Conservation (phyloP, 148 eudicot species). For the Amaranthus palmeri region DNA sequence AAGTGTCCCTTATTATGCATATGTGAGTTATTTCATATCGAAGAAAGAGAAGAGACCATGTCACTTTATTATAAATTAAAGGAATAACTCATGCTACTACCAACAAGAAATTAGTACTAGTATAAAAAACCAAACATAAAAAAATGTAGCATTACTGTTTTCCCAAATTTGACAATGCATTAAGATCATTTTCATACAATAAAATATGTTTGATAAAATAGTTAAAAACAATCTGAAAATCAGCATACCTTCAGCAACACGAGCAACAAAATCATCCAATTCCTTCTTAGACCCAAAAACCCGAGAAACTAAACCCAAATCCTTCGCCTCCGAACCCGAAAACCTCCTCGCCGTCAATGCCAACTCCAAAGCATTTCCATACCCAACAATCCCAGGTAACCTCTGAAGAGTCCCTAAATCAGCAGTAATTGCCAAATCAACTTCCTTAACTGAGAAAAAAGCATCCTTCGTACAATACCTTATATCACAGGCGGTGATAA, state of each 20-base stretch:
- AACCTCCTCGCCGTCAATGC: constrained; percentile 72
- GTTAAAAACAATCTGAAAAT: not conserved
- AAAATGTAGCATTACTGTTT: no score
- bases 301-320: constrained; percentile 60
- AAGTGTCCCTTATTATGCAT: no score
- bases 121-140: no score
- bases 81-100: no score
- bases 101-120: no score
- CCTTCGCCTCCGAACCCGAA: constrained; percentile 58
- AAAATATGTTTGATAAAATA: no score
- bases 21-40: no score
- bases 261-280: constrained; percentile 46
- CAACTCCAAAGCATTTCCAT: constrained; percentile 78
- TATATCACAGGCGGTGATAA: constrained; percentile 82
- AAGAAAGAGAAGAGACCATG: no score
- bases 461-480: constrained; percentile 61
- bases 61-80: no score
- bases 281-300: constrained; percentile 47
- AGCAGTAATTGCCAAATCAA: constrained; percentile 77
- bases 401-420: constrained; percentile 96
- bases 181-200: no score
- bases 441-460: constrained; percentile 80
- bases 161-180: no score
- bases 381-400: constrained; percentile 72
- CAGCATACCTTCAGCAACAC: constrained; percentile 59